Evolutionary conservation across 1,284 basidiomycete species (phyloP).

Genomic region (Pyrrhoderma lamaoense): DNA sequence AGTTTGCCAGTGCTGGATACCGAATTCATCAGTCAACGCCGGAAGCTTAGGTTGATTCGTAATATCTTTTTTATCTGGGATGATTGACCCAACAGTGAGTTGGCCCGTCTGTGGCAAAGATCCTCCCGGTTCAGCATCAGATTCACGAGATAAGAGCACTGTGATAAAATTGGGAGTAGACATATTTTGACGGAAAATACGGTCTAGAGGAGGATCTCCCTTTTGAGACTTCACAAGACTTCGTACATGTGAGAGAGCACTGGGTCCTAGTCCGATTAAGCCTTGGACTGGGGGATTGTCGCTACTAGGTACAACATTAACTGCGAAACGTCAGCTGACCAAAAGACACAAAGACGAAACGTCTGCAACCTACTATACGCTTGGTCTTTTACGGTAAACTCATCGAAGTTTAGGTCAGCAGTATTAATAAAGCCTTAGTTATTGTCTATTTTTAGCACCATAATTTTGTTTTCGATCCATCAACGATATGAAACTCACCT

Average conservation of each 20-base stretch:
- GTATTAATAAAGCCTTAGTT: slow-evolving; percentile 44
- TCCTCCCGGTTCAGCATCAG: slow-evolving; percentile 16
- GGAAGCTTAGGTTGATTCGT: slow-evolving; percentile 20
- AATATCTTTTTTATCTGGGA: slow-evolving; percentile 20
- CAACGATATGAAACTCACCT: slow-evolving; percentile 30
- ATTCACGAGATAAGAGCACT: slow-evolving; percentile 21
- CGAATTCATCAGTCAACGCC: slow-evolving; percentile 17
- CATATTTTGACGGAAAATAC: slow-evolving; percentile 24
- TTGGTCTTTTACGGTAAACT: slow-evolving; percentile 46
- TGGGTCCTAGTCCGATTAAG: slow-evolving; percentile 48
- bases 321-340: slow-evolving; percentile 24
- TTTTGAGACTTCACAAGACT: slow-evolving; percentile 7
- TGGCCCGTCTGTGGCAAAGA: slow-evolving; percentile 25
- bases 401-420: slow-evolving; percentile 45
- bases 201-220: slow-evolving; percentile 21
- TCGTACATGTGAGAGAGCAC: slow-evolving; percentile 30
- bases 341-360: not conserved
- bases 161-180: slow-evolving; percentile 24
- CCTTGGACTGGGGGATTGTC: slow-evolving; percentile 29
- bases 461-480: not conserved
- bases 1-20: slow-evolving; percentile 23
- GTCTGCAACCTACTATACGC: slow-evolving; percentile 48
- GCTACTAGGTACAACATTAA: slow-evolving; percentile 29
- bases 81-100: slow-evolving; percentile 27
- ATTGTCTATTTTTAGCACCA: slow-evolving; percentile 1